Evolutionary conservation across 495 filamentous ascomycete genomes (phyloP).

Genomic region (Glonium stellatum): DNA sequence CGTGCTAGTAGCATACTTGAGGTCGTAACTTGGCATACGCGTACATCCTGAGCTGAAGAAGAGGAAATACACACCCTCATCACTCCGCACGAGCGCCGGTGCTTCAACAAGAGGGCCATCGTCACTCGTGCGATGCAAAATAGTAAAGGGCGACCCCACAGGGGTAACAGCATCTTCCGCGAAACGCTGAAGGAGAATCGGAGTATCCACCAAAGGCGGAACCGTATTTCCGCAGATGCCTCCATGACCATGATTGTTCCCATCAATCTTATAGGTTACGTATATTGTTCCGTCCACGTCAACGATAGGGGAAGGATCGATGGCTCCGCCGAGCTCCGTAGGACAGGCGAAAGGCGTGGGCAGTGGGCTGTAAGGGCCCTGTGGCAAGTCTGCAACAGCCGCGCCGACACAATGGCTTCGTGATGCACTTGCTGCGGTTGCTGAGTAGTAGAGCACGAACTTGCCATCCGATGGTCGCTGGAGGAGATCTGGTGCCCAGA

Average conservation of each 20-base stretch:
- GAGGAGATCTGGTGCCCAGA: conserved; percentile 17
- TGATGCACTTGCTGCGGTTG: conserved; percentile 16
- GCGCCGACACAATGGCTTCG: conserved; percentile 30
- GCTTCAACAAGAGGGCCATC: conserved; percentile 30
- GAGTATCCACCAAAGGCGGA: conserved; percentile 17
- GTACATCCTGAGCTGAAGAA: conserved; percentile 25
- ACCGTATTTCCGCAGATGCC: conserved; percentile 16
- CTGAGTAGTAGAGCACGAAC: conserved; percentile 31
- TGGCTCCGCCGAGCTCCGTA: conserved; percentile 17
- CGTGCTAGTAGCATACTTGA: conserved; percentile 21
- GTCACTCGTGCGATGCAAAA: conserved; percentile 14
- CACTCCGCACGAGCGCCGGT: conserved; percentile 11
- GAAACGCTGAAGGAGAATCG: conserved; percentile 25
- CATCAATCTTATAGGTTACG: conserved; percentile 21
- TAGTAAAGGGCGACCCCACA: conserved; percentile 2
- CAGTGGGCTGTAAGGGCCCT: conserved; percentile 27
- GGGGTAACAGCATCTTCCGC: conserved; percentile 16
- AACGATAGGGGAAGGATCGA: conserved; percentile 4
- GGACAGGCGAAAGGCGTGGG: conserved; percentile 25
- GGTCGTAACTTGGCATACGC: conserved; percentile 10
- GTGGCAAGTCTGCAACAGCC: conserved; percentile 16
- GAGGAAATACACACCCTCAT: conserved; percentile 18
- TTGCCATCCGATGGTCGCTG: conserved; percentile 11
- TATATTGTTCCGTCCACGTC: conserved; percentile 13
- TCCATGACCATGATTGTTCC: conserved; percentile 14